These are phyloP conservation scores for Grosmannia clavigera DNA, from an alignment of 2,329 filamentous ascomycete species.

Conservation along the genomic window DNA sequence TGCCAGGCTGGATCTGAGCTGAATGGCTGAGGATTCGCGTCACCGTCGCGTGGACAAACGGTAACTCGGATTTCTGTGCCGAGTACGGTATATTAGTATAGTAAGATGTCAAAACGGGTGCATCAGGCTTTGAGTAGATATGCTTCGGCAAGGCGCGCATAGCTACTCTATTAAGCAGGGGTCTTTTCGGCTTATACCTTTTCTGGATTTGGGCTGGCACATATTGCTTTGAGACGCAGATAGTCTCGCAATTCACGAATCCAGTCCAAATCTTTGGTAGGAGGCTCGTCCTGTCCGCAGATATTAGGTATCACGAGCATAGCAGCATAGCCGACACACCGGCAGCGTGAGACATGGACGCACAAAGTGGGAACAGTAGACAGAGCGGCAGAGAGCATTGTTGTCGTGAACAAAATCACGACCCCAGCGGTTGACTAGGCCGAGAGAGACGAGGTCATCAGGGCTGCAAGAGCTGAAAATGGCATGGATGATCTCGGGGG, in stretches of 20 bases:
- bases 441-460: conserved; percentile 40
- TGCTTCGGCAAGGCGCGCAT: not conserved
- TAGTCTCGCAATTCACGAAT: conserved; percentile 28
- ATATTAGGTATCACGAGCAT: not conserved
- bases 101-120: not conserved
- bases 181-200: conserved; percentile 23
- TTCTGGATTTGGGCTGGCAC: conserved; percentile 19
- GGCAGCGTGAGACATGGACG: not conserved
- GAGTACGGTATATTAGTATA: not conserved
- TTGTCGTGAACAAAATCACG: conserved; percentile 45
- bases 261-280: conserved; percentile 16
- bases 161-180: not conserved
- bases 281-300: conserved; percentile 24
- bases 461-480: conserved; percentile 46
- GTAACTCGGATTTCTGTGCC: conserved; percentile 28
- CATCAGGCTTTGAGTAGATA: not conserved
- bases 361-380: conserved; percentile 33
- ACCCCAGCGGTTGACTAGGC: conserved; percentile 38
- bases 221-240: conserved; percentile 31
- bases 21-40: conserved; percentile 33
- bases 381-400: conserved; percentile 42
- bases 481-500: conserved; percentile 50
- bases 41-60: conserved; percentile 34
- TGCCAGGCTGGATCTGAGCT: conserved; percentile 20
- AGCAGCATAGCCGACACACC: not conserved